These are phyloP conservation scores for Boletus rufocinnamomeus DNA, from an alignment of 768 basidiomycete genomes.

Conservation along the genomic window DNA sequence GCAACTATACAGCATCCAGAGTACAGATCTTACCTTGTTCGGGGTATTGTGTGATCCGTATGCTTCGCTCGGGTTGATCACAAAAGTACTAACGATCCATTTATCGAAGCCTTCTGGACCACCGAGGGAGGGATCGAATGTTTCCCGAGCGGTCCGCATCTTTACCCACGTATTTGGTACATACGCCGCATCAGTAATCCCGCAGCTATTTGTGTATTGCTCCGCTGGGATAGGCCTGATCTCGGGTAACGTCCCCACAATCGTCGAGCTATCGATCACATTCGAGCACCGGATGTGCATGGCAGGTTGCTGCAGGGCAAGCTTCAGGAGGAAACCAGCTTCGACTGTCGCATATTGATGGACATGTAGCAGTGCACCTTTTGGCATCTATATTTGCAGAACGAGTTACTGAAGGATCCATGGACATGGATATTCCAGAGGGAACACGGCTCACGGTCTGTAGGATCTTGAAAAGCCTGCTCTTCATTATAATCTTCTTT, in stretches of 20 bases:
- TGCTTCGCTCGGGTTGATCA: slow-evolving; percentile 46
- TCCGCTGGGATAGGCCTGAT: slow-evolving; percentile 37
- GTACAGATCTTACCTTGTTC: slow-evolving; percentile 33
- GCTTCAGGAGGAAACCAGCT: slow-evolving; percentile 34
- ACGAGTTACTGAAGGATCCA: neutral
- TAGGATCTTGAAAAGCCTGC: slow-evolving; percentile 42
- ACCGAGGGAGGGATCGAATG: slow-evolving; percentile 37
- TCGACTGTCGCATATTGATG: slow-evolving; percentile 48
- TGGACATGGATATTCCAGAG: neutral
- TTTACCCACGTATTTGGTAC: slow-evolving; percentile 38
- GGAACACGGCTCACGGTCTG: slow-evolving; percentile 29
- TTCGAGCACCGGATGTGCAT: slow-evolving; percentile 40
- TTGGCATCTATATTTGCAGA: slow-evolving; percentile 42
- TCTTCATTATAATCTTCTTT: slow-evolving; percentile 38
- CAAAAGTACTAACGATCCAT: slow-evolving; percentile 40
- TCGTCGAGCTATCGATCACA: slow-evolving; percentile 25
- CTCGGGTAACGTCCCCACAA: slow-evolving; percentile 34
- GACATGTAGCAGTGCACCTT: slow-evolving; percentile 47
- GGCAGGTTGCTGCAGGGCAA: slow-evolving; percentile 40
- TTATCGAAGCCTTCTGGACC: slow-evolving; percentile 45
- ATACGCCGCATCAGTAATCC: slow-evolving; percentile 35
- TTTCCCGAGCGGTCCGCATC: slow-evolving; percentile 36
- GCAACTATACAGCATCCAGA: neutral
- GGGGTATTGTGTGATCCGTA: slow-evolving; percentile 46
- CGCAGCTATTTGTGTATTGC: slow-evolving; percentile 22